Percentiles rank a stretch among this genome's conserved stretches.
Conservation (phyloP, 352 stramenopile species). For the Phytophthora fragariaefolia region DNA sequence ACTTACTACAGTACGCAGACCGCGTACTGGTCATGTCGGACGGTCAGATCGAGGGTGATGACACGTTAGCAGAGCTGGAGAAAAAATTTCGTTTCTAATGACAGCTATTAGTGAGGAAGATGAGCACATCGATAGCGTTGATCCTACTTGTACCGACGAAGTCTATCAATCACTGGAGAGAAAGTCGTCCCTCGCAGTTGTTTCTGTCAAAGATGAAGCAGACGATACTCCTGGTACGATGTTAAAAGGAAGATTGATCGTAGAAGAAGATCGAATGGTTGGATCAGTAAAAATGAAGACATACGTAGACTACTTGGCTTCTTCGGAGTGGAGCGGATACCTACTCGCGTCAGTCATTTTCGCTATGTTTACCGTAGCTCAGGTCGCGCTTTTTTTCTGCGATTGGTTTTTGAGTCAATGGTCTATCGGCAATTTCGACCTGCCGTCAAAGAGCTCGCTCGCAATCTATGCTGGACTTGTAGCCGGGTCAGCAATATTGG, state of each 20-base stretch:
- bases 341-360: conserved; percentile 31
- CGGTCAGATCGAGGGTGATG: conserved; percentile 82
- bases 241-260: background rate
- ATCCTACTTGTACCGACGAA: no score
- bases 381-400: conserved; percentile 42
- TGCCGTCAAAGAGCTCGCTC: conserved; percentile 41
- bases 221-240: background rate
- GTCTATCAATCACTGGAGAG: no score
- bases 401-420: conserved; percentile 58
- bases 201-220: background rate
- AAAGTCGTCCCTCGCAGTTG: no score
- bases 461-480: conserved; percentile 46
- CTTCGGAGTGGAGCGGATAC: conserved; percentile 45
- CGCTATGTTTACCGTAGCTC: conserved; percentile 38
- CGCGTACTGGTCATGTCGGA: conserved; percentile 69
- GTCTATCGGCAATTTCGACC: conserved; percentile 29
- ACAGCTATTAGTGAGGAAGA: no score
- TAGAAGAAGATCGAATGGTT: background rate
- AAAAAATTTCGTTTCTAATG: conserved; percentile 31
- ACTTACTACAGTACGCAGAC: conserved; percentile 74
- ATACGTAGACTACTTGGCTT: conserved; percentile 48
- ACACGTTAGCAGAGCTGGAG: conserved; percentile 69
- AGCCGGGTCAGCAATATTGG: conserved; percentile 25
- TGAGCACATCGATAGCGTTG: no score
- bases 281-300: conserved; percentile 5